A percentile compares a stretch with the other conserved stretches of the same genome.
Evolutionary conservation across 768 basidiomycete genomes (phyloP).

Genomic region (Mycena epipterygia): DNA sequence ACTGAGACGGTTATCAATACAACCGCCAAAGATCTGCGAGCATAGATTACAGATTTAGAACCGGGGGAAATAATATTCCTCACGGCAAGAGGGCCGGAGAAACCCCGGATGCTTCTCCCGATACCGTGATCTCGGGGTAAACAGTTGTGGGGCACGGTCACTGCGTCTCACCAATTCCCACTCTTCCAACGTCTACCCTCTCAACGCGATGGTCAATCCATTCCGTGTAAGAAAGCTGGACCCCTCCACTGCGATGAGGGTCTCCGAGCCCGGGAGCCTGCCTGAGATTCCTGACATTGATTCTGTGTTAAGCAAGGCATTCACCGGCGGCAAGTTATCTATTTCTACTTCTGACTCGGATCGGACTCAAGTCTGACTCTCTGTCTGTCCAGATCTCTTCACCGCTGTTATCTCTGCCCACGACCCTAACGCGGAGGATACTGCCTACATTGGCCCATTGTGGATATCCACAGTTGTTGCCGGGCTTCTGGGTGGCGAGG

Average conservation of each 20-base stretch:
- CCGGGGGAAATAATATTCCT: too few relatives aligned
- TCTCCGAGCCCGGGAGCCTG: not conserved
- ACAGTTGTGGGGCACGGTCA: too few relatives aligned
- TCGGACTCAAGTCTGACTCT: too few relatives aligned
- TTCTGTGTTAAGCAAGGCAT: not conserved
- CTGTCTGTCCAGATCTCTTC: not conserved
- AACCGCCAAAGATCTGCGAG: too few relatives aligned
- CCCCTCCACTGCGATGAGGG: not conserved
- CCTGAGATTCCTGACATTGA: not conserved
- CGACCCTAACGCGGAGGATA: not conserved
- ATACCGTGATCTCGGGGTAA: too few relatives aligned
- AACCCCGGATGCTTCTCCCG: too few relatives aligned
- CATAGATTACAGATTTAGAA: too few relatives aligned
- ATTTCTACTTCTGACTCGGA: too few relatives aligned
- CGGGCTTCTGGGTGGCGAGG: slow-evolving; percentile 5
- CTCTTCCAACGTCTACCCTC: too few relatives aligned
- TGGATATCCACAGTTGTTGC: slow-evolving; percentile 11
- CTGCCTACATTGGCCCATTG: not conserved
- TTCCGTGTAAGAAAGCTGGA: not conserved
- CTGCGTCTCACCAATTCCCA: too few relatives aligned
- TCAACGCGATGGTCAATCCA: not conserved
- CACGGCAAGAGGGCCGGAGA: too few relatives aligned
- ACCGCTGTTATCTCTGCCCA: slow-evolving; percentile 11
- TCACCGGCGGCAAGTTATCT: not conserved
- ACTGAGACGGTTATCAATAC: too few relatives aligned